A percentile compares a stretch with the other conserved stretches of the same genome.
Evolutionary conservation across 305 asterid genomes (phyloP).

Genomic region (Fraxinus latifolia): DNA sequence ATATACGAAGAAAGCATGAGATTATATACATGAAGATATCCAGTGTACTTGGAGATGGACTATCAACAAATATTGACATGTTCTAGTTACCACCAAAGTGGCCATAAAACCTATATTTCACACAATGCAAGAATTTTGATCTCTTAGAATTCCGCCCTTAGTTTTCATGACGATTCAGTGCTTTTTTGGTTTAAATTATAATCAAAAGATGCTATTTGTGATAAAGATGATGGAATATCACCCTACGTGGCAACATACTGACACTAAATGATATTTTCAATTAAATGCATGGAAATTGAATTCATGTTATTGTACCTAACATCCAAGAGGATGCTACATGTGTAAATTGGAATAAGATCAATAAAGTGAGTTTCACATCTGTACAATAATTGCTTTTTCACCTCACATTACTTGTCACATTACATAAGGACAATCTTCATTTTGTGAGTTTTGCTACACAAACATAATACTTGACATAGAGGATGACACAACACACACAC

Average conservation of each 20-base stretch:
- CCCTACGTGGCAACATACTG: neutral
- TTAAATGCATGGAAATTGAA: neutral
- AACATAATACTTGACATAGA: no score
- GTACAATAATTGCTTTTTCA: neutral
- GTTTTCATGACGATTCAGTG: neutral
- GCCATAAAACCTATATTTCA: neutral
- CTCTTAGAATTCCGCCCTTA: neutral
- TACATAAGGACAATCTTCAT: neutral
- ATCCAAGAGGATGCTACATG: neutral
- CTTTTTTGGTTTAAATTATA: neutral
- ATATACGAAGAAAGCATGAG: no score
- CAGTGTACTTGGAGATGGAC: neutral
- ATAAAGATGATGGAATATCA: neutral
- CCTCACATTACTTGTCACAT: neutral
- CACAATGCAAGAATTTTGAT: neutral
- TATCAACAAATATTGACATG: neutral
- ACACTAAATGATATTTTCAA: neutral
- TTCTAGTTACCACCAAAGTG: neutral
- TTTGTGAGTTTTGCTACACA: no score
- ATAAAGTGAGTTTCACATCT: neutral
- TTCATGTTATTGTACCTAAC: neutral
- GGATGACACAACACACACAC: no score
- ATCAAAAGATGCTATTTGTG: neutral
- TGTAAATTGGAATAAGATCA: neutral
- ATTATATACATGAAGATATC: neutral